Evolutionary conservation across 2,329 filamentous ascomycete genomes (phyloP), one percentile per base, ranked within the genome.

Genomic region (Bipolaris cookei): DNA sequence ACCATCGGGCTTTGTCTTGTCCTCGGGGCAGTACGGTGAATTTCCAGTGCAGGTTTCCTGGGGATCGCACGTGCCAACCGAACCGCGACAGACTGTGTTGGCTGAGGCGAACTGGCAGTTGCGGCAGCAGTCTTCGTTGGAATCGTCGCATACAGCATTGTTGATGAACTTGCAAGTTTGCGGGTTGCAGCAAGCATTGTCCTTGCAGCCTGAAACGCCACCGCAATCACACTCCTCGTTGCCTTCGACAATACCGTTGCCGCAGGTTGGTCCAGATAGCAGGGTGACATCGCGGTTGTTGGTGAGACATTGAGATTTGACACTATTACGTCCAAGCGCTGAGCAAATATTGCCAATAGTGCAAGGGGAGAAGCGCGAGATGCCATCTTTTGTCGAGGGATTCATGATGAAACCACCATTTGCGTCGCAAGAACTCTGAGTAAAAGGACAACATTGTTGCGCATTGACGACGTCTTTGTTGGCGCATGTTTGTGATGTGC

Each of bases 171-270:
- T 91, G 85, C 95, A 99, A 0, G 95, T 98, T 3, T 78, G 84
- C 1, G 92, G 78, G 67, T 99, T 84, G 78, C 95, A 99, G 81
- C 95, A 99, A 13, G 76, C 71, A 77, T 98, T 95, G 69, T 82
- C 77, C 21, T 82, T 86, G 74, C 95, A 99, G 37, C 85, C 86
- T 13, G 80, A 77, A 13, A 81, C 79, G 52, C 94, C 94, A 61
- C 95, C 95, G 70, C 95, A 99, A 77, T 99, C 95, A 77, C 95
- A 99, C 51, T 99, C 90, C 78, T 99, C 95, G 62, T 92, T 95
- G 16, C 85, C 81, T 78, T 98, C 95, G 48, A 99, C 95, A 64
- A 99, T 98, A 51, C 95, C 95, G 77, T 99, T 99, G 56, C 95
- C 95, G 77, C 95, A 99, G 72, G 93, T 88, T 66, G 89, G 89